A percentile compares a stretch with the other conserved stretches of the same genome.
These are phyloP conservation scores for Stromatinia cepivora DNA, from an alignment of 2,329 filamentous ascomycete genomes.

Conservation along the genomic window DNA sequence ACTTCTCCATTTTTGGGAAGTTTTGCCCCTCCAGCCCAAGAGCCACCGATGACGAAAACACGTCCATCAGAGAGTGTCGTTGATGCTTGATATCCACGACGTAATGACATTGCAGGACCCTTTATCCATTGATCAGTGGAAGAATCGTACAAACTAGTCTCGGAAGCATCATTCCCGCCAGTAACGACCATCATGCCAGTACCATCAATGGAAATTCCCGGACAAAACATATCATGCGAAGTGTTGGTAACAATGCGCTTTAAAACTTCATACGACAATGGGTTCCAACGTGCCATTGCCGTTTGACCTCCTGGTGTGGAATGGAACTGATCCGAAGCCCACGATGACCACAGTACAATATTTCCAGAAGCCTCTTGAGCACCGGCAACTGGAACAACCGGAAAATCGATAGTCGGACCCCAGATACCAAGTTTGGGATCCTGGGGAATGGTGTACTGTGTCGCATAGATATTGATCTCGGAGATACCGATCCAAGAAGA, in stretches of 20 bases:
- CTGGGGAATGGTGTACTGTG: constrained; percentile 4
- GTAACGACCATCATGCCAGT: constrained; percentile 15
- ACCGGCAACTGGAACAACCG: constrained; percentile 15
- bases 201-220: constrained; percentile 12
- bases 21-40: not conserved
- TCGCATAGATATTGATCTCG: constrained; percentile 13
- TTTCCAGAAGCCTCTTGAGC: constrained; percentile 15
- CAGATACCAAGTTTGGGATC: constrained; percentile 7
- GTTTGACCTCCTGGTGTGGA: constrained; percentile 10
- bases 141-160: constrained; percentile 14
- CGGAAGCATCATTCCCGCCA: constrained; percentile 10
- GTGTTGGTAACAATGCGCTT: constrained; percentile 12
- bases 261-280: not conserved
- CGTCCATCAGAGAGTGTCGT: constrained; percentile 16
- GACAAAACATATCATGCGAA: constrained; percentile 17
- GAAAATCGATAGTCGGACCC: constrained; percentile 10
- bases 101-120: not conserved
- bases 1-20: constrained; percentile 8
- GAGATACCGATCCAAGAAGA: constrained; percentile 6
- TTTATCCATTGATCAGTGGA: constrained; percentile 9
- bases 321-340: constrained; percentile 9
- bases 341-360: constrained; percentile 13
- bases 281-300: constrained; percentile 10
- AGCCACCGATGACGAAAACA: constrained; percentile 11
- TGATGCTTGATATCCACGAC: constrained; percentile 17